Conservation (phyloP, 2,329 filamentous ascomycete genomes). For the Lasiodiplodia hormozganensis region DNA sequence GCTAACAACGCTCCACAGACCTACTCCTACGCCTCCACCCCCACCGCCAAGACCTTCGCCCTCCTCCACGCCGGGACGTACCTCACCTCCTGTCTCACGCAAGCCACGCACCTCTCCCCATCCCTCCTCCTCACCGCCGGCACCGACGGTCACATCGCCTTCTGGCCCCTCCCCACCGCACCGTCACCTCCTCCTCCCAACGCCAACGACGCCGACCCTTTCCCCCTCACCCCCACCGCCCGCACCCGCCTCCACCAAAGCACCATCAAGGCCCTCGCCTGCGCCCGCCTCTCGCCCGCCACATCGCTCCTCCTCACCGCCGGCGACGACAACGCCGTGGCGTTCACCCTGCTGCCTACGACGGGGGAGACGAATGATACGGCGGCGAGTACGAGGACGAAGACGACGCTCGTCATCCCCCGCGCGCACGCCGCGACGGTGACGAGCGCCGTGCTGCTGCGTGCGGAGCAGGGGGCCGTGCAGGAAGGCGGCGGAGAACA, state of each 20-base stretch:
- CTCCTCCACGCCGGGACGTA: conserved; percentile 50
- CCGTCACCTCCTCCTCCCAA: not conserved
- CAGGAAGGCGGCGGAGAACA: not conserved
- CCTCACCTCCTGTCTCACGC: conserved; percentile 71
- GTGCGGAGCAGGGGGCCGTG: not conserved
- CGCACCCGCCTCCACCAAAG: conserved; percentile 74
- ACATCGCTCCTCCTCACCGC: conserved; percentile 70
- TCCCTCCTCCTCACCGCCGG: conserved; percentile 69
- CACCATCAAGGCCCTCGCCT: conserved; percentile 69
- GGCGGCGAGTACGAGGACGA: not conserved
- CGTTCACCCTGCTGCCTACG: conserved; percentile 57
- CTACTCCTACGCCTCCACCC: conserved; percentile 48
- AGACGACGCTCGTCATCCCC: conserved; percentile 52
- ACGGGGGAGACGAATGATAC: not conserved
- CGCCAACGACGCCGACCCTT: not conserved
- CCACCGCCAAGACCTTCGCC: conserved; percentile 41
- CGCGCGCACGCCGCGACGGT: conserved; percentile 76
- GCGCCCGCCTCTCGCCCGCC: conserved; percentile 38
- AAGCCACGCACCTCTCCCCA: conserved; percentile 55
- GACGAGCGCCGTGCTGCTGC: conserved; percentile 60
- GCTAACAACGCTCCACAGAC: conserved; percentile 44
- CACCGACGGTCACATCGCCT: conserved; percentile 78
- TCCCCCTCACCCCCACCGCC: conserved; percentile 5
- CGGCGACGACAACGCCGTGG: conserved; percentile 87
- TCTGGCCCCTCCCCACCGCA: conserved; percentile 59